Percentiles rank a stretch among this genome's conserved stretches.
phyloP scores from a whole-genome alignment of 768 basidiomycete species.

The Hericium rajendrae region DNA sequence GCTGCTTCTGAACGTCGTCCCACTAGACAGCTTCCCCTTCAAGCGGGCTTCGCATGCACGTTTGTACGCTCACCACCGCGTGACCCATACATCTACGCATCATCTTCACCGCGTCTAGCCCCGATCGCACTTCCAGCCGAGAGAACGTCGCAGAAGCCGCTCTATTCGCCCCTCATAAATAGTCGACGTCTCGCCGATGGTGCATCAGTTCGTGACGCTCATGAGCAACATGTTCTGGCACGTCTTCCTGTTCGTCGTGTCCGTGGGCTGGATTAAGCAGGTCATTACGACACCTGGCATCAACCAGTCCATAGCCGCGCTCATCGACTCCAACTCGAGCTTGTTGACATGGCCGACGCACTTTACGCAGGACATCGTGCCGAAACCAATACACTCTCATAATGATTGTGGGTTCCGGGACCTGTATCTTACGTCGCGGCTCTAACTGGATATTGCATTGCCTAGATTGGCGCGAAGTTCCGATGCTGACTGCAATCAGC shows the following conservation, averaged over 20 bases:
- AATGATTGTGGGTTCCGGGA: slow-evolving; percentile 33
- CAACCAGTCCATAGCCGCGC: slow-evolving; percentile 8
- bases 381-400: slow-evolving; percentile 43
- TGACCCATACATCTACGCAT: background rate
- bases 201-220: background rate
- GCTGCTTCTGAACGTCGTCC: too few relatives aligned
- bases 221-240: background rate
- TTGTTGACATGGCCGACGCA: slow-evolving; percentile 36
- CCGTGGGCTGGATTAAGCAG: background rate
- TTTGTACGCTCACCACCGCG: background rate
- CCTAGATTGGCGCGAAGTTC: slow-evolving; percentile 44
- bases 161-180: background rate
- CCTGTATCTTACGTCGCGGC: background rate
- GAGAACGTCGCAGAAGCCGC: too few relatives aligned
- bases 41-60: background rate
- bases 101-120: background rate
- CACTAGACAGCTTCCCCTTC: too few relatives aligned
- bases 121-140: too few relatives aligned
- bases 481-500: slow-evolving; percentile 38
- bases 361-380: slow-evolving; percentile 37
- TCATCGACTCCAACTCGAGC: slow-evolving; percentile 26
- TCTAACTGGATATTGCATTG: background rate
- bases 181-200: background rate
- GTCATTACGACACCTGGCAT: background rate
- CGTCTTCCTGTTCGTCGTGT: background rate